Conservation (phyloP, 768 basidiomycete species). For the Phylloporus rhodoxanthus region DNA sequence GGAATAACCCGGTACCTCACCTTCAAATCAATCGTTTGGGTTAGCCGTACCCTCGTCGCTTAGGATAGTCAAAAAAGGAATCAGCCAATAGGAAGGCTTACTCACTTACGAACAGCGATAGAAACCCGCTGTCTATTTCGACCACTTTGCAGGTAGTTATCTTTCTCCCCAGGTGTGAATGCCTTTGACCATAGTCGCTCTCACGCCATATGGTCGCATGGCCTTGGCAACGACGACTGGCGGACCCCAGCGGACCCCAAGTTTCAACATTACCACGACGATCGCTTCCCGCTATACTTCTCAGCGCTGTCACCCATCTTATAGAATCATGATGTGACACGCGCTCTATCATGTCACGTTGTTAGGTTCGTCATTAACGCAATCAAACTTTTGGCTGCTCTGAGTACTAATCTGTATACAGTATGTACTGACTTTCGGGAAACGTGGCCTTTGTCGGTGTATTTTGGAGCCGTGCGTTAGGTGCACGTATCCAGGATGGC, state of each 20-base stretch:
- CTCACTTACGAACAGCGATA: too few relatives aligned
- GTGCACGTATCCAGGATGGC: background rate
- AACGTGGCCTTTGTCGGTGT: background rate
- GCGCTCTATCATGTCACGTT: background rate
- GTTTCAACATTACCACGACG: slow-evolving; percentile 16
- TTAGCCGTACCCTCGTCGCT: too few relatives aligned
- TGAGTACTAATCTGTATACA: background rate
- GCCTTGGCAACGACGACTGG: background rate
- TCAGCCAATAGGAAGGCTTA: too few relatives aligned
- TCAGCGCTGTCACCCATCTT: background rate
- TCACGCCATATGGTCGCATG: background rate
- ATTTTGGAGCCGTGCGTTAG: background rate
- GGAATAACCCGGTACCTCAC: slow-evolving; percentile 17
- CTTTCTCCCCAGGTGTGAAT: background rate
- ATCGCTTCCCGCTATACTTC: slow-evolving; percentile 5
- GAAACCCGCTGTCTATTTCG: too few relatives aligned
- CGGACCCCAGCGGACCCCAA: slow-evolving; percentile 2
- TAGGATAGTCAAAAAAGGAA: too few relatives aligned
- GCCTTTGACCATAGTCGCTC: background rate
- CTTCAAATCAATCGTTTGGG: too few relatives aligned
- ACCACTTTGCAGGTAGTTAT: too few relatives aligned
- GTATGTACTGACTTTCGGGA: background rate
- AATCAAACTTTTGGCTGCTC: background rate
- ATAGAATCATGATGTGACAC: background rate
- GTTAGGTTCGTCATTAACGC: background rate